Base-by-base conservation (phyloP, 75 land plant species). In the Azolla pinnata region DNA sequence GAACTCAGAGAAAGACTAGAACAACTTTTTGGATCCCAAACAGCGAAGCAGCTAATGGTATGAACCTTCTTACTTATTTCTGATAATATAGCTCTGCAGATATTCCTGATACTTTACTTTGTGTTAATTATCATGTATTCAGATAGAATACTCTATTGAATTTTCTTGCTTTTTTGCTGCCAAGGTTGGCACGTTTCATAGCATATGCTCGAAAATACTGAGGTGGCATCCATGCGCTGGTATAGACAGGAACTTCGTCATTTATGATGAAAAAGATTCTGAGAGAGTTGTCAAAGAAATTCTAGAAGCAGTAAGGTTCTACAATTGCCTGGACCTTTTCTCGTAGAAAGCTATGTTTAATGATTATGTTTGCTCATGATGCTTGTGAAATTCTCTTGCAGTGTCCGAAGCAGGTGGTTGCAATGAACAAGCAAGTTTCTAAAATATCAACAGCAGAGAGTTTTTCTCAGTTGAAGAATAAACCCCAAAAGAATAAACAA, bases 171-270 rank as follows among this genome's bases (percentile, higher is more conserved):
- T n/a, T 35, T 5, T 29, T 55, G 5, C 19, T 59, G 21, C 4
- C 2, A 4, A 67, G 70, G 54, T 67, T 18, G 65, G 65, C 32
- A 67, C 70, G 1, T 47, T 67, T 38, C 70, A 67, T 20, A 67
- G 70, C 53, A 12, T 67, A 18, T 67, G 70, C 34, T 53, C 70
- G 31, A 60, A 34, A 20, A 29, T 67, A 65, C 54, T 67, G 55
- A 63, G 66, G 56, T 44, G 20, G 33, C 4, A 49, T 10, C 44
- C 32, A 26, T 29, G 25, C 18, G 45, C 30, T 35, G 70, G 67
- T 28, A 9, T 62, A 20, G 25, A 60, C 67, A 33, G 49, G 29
- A 17, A 47, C 40, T 67, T 63, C 20, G 54, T 50, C 25, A 67
- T 67, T 30, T 67, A 61, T 27, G 66, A 61, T 31, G 56, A 61